Percentiles rank a stretch among this genome's conserved stretches.
Conservation (phyloP, 176 grass and related monocot species). For the Tillandsia leiboldiana region DNA sequence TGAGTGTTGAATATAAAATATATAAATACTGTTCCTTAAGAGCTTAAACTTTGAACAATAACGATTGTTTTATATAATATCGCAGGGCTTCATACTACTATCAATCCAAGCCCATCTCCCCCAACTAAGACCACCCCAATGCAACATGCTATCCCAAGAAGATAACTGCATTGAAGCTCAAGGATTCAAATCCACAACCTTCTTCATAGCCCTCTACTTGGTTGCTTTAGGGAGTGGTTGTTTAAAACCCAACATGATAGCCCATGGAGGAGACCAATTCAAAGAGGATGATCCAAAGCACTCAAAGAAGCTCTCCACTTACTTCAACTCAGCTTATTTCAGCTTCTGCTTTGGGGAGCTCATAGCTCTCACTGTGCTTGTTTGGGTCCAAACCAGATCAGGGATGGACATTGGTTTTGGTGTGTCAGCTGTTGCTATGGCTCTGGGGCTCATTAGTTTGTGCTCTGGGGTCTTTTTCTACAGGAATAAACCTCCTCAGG, state of each 20-base stretch:
- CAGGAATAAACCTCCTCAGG: slow-evolving; percentile 73
- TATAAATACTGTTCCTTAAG: too few relatives aligned
- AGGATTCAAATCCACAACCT: slow-evolving; percentile 56
- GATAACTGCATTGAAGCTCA: slow-evolving; percentile 49
- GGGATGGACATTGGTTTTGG: slow-evolving; percentile 94
- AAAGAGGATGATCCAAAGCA: slow-evolving; percentile 22
- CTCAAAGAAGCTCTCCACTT: slow-evolving; percentile 64
- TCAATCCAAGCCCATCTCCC: slow-evolving; percentile 87
- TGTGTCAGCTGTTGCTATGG: slow-evolving; percentile 68
- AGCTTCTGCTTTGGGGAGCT: slow-evolving; percentile 93
- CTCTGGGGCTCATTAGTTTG: slow-evolving; percentile 50
- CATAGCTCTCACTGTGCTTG: slow-evolving; percentile 64
- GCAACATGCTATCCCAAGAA: slow-evolving; percentile 52
- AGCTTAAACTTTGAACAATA: too few relatives aligned
- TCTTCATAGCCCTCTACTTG: slow-evolving; percentile 79
- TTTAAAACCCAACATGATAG: slow-evolving; percentile 98
- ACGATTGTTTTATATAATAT: too few relatives aligned
- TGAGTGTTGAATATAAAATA: too few relatives aligned
- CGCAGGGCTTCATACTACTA: slow-evolving; percentile 81
- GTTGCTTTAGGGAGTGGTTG: slow-evolving; percentile 91
- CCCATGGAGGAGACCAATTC: slow-evolving; percentile 89
- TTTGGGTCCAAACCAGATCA: slow-evolving; percentile 89
- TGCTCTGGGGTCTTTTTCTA: slow-evolving; percentile 54
- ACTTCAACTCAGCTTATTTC: slow-evolving; percentile 98
- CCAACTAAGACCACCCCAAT: slow-evolving; percentile 82